A percentile compares a stretch with the other conserved stretches of the same genome.
phyloP scores from a whole-genome alignment of 257 asterid genomes.

The Solanum pimpinellifolium region DNA sequence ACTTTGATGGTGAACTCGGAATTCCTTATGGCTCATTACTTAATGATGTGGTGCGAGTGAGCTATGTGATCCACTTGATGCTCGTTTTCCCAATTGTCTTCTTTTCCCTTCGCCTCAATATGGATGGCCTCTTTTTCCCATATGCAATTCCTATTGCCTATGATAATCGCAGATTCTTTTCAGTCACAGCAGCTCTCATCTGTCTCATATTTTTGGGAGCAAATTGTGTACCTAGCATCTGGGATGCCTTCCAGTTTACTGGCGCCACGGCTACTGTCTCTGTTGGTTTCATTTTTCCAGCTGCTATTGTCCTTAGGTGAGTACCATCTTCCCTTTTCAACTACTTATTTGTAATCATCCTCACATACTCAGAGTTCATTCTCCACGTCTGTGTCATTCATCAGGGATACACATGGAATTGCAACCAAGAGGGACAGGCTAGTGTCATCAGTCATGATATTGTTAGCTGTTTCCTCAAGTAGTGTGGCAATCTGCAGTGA shows the following conservation, averaged over 20 bases:
- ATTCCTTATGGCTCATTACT: slow-evolving; percentile 55
- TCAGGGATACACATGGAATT: slow-evolving; percentile 62
- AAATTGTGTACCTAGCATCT: slow-evolving; percentile 71
- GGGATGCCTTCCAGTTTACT: slow-evolving; percentile 93
- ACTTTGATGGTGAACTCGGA: slow-evolving; percentile 79
- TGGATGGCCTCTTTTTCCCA: slow-evolving; percentile 69
- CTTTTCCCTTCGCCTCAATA: slow-evolving; percentile 74
- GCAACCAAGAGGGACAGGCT: slow-evolving; percentile 53
- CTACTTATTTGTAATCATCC: background rate
- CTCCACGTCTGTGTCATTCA: background rate
- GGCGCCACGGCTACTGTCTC: slow-evolving; percentile 90
- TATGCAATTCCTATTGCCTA: slow-evolving; percentile 49
- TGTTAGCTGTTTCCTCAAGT: slow-evolving; percentile 72
- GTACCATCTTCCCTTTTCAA: background rate
- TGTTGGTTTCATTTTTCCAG: slow-evolving; percentile 78
- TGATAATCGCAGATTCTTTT: slow-evolving; percentile 53
- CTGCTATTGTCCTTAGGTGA: slow-evolving; percentile 71
- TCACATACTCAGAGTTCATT: background rate
- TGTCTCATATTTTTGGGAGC: slow-evolving; percentile 69
- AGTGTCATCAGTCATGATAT: slow-evolving; percentile 64
- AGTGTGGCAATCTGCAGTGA: slow-evolving; percentile 83
- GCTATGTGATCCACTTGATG: slow-evolving; percentile 83
- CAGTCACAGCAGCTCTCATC: slow-evolving; percentile 49
- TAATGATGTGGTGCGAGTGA: slow-evolving; percentile 65
- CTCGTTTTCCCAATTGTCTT: slow-evolving; percentile 77